phyloP scores from a whole-genome alignment of 257 asterid genomes.

The Nicotiana noctiflora region DNA sequence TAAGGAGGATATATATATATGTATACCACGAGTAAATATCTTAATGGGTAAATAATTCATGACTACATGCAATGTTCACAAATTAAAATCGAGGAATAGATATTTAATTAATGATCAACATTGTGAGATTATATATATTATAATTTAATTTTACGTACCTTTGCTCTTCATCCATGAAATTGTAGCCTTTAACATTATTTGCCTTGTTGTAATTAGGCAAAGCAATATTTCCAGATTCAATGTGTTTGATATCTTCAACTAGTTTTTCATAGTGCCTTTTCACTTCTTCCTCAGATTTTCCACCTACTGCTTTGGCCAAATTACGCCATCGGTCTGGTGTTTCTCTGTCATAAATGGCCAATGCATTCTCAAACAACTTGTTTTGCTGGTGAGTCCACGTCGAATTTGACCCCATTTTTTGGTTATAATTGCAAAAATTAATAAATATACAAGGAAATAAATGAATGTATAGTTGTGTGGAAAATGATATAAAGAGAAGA shows the following conservation, averaged over 20 bases:
- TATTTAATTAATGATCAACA: not conserved
- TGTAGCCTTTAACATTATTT: not conserved
- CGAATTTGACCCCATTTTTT: conserved; percentile 32
- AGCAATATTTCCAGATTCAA: conserved; percentile 55
- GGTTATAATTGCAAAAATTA: not conserved
- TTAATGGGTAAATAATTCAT: too few relatives aligned
- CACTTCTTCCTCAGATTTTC: conserved; percentile 63
- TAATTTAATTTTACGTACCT: conserved; percentile 19
- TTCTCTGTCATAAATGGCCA: conserved; percentile 42
- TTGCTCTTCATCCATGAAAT: conserved; percentile 15
- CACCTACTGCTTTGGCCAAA: conserved; percentile 44
- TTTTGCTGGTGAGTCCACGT: conserved; percentile 50
- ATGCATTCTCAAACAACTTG: conserved; percentile 62
- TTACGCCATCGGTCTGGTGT: conserved; percentile 54
- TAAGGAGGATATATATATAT: too few relatives aligned
- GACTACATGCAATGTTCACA: too few relatives aligned
- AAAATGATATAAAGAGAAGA: not conserved
- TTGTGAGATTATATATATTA: too few relatives aligned
- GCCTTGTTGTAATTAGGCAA: conserved; percentile 37
- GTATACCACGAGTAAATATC: too few relatives aligned
- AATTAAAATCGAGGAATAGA: too few relatives aligned
- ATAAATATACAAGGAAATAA: not conserved
- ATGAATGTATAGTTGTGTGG: not conserved
- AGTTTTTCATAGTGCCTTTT: conserved; percentile 52
- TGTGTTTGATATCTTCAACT: conserved; percentile 40